Evolutionary conservation across 345 rosid genomes (phyloP).

Genomic region (Citrus inodora): DNA sequence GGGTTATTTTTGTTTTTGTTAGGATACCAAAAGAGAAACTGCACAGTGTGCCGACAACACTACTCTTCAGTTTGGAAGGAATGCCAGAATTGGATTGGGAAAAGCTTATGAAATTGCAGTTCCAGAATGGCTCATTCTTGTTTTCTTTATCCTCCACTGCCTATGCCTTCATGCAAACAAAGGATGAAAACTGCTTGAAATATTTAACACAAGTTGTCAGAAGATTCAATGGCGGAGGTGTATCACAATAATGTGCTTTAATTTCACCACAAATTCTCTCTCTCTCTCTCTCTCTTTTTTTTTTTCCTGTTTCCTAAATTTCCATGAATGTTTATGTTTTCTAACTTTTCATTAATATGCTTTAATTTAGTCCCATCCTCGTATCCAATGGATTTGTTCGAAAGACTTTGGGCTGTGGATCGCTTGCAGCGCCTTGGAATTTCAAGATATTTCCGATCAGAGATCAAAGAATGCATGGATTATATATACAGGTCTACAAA

Average conservation of each 20-base stretch:
- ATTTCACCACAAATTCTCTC: not conserved
- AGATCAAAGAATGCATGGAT: slow-evolving; percentile 55
- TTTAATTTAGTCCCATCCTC: slow-evolving; percentile 60
- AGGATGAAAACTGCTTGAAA: slow-evolving; percentile 51
- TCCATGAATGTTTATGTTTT: not conserved
- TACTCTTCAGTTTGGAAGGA: slow-evolving; percentile 92
- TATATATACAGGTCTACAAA: slow-evolving; percentile 53
- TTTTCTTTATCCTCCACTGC: slow-evolving; percentile 95
- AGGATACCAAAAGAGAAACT: slow-evolving; percentile 87
- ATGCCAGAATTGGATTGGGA: slow-evolving; percentile 78
- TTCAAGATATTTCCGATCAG: slow-evolving; percentile 65
- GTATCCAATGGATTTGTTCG: slow-evolving; percentile 87
- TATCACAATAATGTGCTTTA: not conserved
- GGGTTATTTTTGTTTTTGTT: not conserved
- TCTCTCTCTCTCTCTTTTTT: no score
- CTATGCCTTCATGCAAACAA: slow-evolving; percentile 77
- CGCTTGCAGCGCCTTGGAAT: slow-evolving; percentile 85
- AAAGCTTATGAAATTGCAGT: slow-evolving; percentile 70
- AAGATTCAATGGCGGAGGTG: slow-evolving; percentile 89
- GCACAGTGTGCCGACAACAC: slow-evolving; percentile 82
- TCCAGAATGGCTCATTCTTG: slow-evolving; percentile 79
- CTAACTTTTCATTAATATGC: no score
- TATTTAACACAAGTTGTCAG: slow-evolving; percentile 57
- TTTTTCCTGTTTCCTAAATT: not conserved
- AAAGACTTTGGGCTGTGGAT: slow-evolving; percentile 84